phyloP scores from a whole-genome alignment of 768 basidiomycete species.

The Mycena rosella region DNA sequence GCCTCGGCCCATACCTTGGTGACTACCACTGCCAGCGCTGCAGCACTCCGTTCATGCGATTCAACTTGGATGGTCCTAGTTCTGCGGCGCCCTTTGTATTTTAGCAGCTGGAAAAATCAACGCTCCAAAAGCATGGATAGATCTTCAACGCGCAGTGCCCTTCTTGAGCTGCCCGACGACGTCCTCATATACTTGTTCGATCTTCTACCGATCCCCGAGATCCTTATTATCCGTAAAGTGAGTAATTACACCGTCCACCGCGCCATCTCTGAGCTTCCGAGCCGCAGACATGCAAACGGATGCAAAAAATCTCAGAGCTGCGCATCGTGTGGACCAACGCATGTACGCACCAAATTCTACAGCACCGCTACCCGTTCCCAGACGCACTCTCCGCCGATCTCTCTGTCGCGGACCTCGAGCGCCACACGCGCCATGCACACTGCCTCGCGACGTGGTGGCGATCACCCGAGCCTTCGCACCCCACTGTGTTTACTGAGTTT shows the following conservation, averaged over 20 bases:
- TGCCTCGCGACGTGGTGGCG: constrained; percentile 66
- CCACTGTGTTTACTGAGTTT: constrained; percentile 40
- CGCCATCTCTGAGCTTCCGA: not conserved
- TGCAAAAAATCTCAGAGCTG: constrained; percentile 58
- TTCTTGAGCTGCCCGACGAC: constrained; percentile 22
- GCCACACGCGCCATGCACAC: constrained; percentile 57
- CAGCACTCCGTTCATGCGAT: no score
- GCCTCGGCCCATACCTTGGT: no score
- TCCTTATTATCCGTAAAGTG: constrained; percentile 22
- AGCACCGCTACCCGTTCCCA: constrained; percentile 65
- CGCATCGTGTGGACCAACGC: constrained; percentile 71
- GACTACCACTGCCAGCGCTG: no score
- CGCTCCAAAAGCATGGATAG: no score
- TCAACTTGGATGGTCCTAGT: no score
- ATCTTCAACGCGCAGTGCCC: not conserved
- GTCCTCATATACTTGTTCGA: constrained; percentile 19
- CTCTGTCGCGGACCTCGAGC: constrained; percentile 59
- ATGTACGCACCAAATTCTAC: constrained; percentile 57
- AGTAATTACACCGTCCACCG: not conserved
- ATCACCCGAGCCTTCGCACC: constrained; percentile 30
- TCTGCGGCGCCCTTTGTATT: no score
- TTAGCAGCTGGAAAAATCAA: no score
- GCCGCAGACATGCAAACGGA: constrained; percentile 63
- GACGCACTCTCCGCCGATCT: constrained; percentile 49
- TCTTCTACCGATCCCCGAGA: constrained; percentile 13